Evolutionary conservation across 306 rosid species (phyloP).

Genomic region (Trifolium pratense): DNA sequence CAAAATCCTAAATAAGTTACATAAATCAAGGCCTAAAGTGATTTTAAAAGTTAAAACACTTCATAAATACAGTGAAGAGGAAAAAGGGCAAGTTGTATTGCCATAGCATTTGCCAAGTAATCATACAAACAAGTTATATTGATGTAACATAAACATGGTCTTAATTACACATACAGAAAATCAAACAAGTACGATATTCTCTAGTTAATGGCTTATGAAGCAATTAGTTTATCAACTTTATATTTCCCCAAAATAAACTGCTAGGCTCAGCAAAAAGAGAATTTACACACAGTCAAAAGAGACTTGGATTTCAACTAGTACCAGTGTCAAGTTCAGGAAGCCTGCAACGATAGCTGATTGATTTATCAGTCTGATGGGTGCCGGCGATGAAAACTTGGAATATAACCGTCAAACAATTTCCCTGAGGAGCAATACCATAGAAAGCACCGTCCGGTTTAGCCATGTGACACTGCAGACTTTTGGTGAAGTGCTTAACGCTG

Average conservation of each 20-base stretch:
- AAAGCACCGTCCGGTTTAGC: slow-evolving; percentile 92
- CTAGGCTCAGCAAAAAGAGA: background rate
- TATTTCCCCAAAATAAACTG: too few species aligned
- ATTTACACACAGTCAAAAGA: slow-evolving; percentile 20
- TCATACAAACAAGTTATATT: background rate
- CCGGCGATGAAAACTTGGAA: slow-evolving; percentile 73
- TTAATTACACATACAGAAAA: slow-evolving; percentile 2
- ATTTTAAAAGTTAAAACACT: background rate
- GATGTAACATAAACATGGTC: background rate
- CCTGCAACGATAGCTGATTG: slow-evolving; percentile 94
- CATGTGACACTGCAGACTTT: slow-evolving; percentile 87
- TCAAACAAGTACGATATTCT: background rate
- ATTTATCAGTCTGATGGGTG: slow-evolving; percentile 79
- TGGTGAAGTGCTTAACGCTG: slow-evolving; percentile 88
- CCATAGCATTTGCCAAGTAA: background rate
- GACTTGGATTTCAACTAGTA: slow-evolving; percentile 49
- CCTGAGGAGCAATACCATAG: slow-evolving; percentile 83
- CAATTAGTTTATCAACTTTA: background rate
- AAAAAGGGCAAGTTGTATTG: background rate
- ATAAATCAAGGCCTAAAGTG: slow-evolving; percentile 2
- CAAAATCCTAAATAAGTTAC: background rate
- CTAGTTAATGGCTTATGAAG: background rate
- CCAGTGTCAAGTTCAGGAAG: slow-evolving; percentile 86
- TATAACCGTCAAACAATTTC: slow-evolving; percentile 79
- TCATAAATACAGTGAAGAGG: background rate